Conservation (phyloP, 305 asterid genomes). For the Plantago coronopus region DNA sequence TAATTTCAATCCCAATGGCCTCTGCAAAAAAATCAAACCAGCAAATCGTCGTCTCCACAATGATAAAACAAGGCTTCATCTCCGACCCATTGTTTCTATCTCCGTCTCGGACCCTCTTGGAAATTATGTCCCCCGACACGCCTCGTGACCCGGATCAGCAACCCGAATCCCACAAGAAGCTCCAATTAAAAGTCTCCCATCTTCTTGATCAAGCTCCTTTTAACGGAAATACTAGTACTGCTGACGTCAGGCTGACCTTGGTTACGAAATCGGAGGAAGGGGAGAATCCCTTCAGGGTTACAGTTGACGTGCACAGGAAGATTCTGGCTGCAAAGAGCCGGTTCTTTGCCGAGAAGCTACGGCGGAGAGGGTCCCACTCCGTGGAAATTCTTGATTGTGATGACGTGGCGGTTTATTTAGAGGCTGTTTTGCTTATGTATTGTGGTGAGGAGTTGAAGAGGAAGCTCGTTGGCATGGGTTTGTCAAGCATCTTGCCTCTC, state of each 20-base stretch:
- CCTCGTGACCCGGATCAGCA: constrained; percentile 36
- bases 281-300: constrained; percentile 34
- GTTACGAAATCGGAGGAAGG: constrained; percentile 34
- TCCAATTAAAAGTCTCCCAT: constrained; percentile 48
- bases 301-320: constrained; percentile 70
- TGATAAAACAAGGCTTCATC: constrained; percentile 81
- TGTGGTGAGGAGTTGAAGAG: constrained; percentile 47
- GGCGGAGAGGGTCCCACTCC: constrained; percentile 58
- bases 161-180: constrained; percentile 38
- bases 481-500: constrained; percentile 65
- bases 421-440: constrained; percentile 80
- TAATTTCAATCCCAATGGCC: constrained; percentile 37
- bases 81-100: constrained; percentile 46
- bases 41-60: constrained; percentile 57
- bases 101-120: constrained; percentile 55
- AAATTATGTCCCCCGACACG: constrained; percentile 65
- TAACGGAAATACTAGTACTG: constrained; percentile 30
- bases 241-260: constrained; percentile 76
- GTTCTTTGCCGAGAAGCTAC: constrained; percentile 76
- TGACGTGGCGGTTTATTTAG: constrained; percentile 77
- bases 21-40: constrained; percentile 38
- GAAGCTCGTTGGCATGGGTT: constrained; percentile 53
- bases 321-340: constrained; percentile 62
- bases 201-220: constrained; percentile 55
- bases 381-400: constrained; percentile 91